These are phyloP conservation scores for Phytophthora kernoviae DNA, from an alignment of 352 stramenopile species.

Conservation along the genomic window DNA sequence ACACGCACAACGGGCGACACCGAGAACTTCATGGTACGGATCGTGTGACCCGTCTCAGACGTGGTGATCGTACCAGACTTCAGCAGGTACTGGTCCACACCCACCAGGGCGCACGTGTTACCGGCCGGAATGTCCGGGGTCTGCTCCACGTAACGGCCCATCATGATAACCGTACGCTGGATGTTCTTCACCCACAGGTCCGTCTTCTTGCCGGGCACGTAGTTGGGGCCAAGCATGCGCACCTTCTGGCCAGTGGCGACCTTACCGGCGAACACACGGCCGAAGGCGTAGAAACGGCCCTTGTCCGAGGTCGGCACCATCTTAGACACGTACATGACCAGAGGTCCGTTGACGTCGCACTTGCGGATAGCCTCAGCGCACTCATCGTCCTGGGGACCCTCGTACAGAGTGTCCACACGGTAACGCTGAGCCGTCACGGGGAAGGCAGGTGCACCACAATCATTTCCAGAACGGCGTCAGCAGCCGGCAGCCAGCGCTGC, in stretches of 20 bases:
- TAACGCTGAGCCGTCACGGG: slow-evolving; percentile 96
- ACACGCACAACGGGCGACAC: slow-evolving; percentile 99
- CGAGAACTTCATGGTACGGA: slow-evolving; percentile 99
- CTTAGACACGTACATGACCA: slow-evolving; percentile 99
- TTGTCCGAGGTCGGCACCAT: slow-evolving; percentile 99
- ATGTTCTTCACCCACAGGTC: slow-evolving; percentile 99
- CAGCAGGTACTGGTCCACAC: slow-evolving; percentile 99
- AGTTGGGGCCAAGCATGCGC: slow-evolving; percentile 99
- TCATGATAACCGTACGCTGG: slow-evolving; percentile 99
- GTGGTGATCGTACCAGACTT: slow-evolving; percentile 99
- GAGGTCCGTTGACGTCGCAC: slow-evolving; percentile 97
- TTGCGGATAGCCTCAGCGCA: slow-evolving; percentile 97
- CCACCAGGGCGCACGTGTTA: slow-evolving; percentile 99
- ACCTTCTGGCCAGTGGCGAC: slow-evolving; percentile 99
- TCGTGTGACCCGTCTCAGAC: slow-evolving; percentile 96
- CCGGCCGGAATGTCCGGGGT: slow-evolving; percentile 98
- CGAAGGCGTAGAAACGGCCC: slow-evolving; percentile 99
- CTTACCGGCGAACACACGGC: slow-evolving; percentile 99
- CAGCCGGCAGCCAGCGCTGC: slow-evolving; percentile 99
- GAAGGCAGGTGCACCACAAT: slow-evolving; percentile 99
- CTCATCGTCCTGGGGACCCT: slow-evolving; percentile 98
- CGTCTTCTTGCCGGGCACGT: slow-evolving; percentile 99
- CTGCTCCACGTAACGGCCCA: slow-evolving; percentile 98
- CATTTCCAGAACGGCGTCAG: slow-evolving; percentile 99
- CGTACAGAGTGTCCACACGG: slow-evolving; percentile 98